phyloP scores from a whole-genome alignment of 768 basidiomycete species.

The Hortiboletus flavorubellus region DNA sequence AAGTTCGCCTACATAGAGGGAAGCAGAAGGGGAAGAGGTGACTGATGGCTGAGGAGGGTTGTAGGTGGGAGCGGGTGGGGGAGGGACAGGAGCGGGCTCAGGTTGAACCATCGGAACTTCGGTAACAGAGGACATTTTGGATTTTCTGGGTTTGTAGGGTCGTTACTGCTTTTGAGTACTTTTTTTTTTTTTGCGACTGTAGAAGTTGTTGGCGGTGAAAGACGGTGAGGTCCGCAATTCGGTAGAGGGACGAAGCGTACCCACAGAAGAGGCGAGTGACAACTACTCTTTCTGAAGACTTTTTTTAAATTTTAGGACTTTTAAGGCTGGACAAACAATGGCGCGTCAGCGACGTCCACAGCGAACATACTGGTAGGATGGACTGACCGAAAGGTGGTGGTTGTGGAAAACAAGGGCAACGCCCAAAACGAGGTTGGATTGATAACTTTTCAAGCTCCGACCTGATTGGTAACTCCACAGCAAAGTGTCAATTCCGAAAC shows the following conservation, averaged over 20 bases:
- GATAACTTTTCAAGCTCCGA: slow-evolving; percentile 43
- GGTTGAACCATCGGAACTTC: slow-evolving; percentile 53
- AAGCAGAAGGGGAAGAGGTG: slow-evolving; percentile 76
- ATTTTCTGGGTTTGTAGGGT: slow-evolving; percentile 58
- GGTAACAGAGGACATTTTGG: slow-evolving; percentile 55
- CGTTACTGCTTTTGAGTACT: slow-evolving; percentile 89
- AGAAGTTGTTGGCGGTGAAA: slow-evolving; percentile 11
- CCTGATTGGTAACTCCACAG: slow-evolving; percentile 10
- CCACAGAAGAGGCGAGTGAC: slow-evolving; percentile 69
- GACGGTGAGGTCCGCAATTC: slow-evolving; percentile 14
- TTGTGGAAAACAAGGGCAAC: slow-evolving; percentile 44
- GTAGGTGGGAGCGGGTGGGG: slow-evolving; percentile 50
- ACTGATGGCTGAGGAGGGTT: slow-evolving; percentile 50
- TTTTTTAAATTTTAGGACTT: slow-evolving; percentile 64
- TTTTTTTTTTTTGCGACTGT: slow-evolving; percentile 78
- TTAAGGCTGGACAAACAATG: slow-evolving; percentile 44
- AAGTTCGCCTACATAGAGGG: slow-evolving; percentile 98
- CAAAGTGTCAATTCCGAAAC: background rate
- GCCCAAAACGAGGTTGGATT: slow-evolving; percentile 19
- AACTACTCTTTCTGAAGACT: slow-evolving; percentile 69
- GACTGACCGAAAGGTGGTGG: slow-evolving; percentile 65
- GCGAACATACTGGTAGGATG: slow-evolving; percentile 21
- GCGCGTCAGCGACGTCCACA: slow-evolving; percentile 14
- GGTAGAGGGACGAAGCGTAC: slow-evolving; percentile 27
- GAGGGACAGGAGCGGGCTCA: slow-evolving; percentile 44